phyloP scores from a whole-genome alignment of 139 green algal genomes.

The Eudorina sp. region DNA sequence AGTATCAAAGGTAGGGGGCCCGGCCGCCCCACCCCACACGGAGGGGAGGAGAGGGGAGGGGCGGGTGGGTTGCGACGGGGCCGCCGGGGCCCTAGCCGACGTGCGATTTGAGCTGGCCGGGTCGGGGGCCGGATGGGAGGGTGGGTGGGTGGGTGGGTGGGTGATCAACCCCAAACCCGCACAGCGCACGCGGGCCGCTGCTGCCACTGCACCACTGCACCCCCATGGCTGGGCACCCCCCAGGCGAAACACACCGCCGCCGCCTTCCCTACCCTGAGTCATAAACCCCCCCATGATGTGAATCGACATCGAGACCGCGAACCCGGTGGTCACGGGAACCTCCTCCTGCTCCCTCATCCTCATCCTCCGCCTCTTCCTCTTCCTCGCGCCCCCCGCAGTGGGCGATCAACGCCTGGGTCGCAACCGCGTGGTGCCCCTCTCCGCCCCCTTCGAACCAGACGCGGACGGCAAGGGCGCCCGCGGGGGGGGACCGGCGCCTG shows the following conservation, averaged over 20 bases:
- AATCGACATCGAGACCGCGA: too few species aligned
- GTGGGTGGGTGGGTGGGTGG: neutral
- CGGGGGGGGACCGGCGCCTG: neutral
- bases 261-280: neutral
- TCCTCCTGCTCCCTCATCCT: neutral
- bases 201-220: too few species aligned
- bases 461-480: neutral
- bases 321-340: too few species aligned
- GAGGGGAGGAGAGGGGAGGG: neutral
- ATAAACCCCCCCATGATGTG: neutral
- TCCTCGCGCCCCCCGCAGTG: neutral
- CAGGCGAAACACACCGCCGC: neutral
- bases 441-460: neutral
- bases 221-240: neutral
- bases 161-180: too few species aligned
- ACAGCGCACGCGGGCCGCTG: too few species aligned
- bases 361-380: neutral
- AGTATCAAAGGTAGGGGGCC: conserved; percentile 34
- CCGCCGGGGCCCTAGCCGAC: too few species aligned
- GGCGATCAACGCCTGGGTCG: neutral
- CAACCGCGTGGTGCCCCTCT: conserved; percentile 2
- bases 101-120: neutral
- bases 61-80: neutral
- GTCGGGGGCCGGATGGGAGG: neutral
- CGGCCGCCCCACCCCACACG: neutral